Base-by-base conservation (phyloP, 2,329 filamentous ascomycete species). In the Blastomyces silverae region DNA sequence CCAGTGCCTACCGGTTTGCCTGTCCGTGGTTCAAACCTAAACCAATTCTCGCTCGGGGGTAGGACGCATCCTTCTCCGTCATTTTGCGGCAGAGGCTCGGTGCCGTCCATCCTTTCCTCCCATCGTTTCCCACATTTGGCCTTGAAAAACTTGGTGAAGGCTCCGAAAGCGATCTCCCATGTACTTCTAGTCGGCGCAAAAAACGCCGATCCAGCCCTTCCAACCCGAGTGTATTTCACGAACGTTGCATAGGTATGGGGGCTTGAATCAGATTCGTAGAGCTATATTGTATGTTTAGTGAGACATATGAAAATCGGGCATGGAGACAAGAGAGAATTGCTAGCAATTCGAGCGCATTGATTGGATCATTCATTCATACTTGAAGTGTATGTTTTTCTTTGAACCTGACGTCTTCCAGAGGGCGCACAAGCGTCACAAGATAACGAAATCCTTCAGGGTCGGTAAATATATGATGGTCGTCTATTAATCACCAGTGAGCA, bases 381-480 rank as follows among this genome's bases (percentile, higher is more conserved):
- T 81, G 83, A 1, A 90, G 74, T 0, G 80, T 77, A 52, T 85
- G 87, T 44, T 82, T 84, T 70, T 91, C 84, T 55, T 84, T 83
- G 0, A 76, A 71, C 50, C 83, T 82, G 13, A 79, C 77, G 4
- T 66, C 74, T 50, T 72, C 80, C 74, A 76, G 83, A 72, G 71
- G 73, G 39, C 88, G 84, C 2, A 81, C 81, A 17, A 94, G 76
- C 0, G 81, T 80, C 65, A 90, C 77, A 63, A 87, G 81, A 75
- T 91, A 91, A 3, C 79, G 74, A 72, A 91, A 90, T 59, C 82
- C 83, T 0, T 82, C 82, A 2, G 70, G 64, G 72, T 94, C 90
- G 22, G 75, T 77, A 74, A 89, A 91, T 66, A 89, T 74, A 66
- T 85, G 86, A 71, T 87, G 85, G n/a, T 85, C 78, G 44, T 80